Conservation (phyloP, 2,329 filamentous ascomycete species). For the Calonectria honghensis region DNA sequence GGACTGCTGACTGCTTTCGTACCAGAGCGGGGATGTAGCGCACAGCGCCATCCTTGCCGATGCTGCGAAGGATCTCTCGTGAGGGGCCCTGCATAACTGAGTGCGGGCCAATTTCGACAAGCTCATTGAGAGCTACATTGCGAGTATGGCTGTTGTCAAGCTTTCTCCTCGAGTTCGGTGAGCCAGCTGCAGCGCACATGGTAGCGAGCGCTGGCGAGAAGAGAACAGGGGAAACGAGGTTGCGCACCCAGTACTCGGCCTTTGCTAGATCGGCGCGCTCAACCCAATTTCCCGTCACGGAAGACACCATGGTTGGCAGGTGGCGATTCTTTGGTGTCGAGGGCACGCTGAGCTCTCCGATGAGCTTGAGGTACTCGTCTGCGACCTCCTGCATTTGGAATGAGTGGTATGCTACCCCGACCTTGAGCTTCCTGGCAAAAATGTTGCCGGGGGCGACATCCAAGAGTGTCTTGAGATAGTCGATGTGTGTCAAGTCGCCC, state of each 20-base stretch:
- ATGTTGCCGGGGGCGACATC: constrained; percentile 28
- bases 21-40: constrained; percentile 7
- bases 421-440: constrained; percentile 57
- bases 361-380: constrained; percentile 9
- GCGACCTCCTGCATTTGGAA: constrained; percentile 63
- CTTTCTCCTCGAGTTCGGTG: neutral
- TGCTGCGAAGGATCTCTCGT: constrained; percentile 7
- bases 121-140: neutral
- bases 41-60: neutral
- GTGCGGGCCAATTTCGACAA: constrained; percentile 36
- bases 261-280: neutral
- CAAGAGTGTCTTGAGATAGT: constrained; percentile 30
- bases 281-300: constrained; percentile 1
- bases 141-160: constrained; percentile 11
- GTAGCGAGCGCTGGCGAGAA: constrained; percentile 2
- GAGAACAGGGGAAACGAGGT: constrained; percentile 16
- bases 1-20: constrained; percentile 9
- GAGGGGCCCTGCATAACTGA: constrained; percentile 24
- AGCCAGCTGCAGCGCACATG: constrained; percentile 13
- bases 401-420: constrained; percentile 70
- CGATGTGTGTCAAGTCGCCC: constrained; percentile 37
- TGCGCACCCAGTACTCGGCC: constrained; percentile 24
- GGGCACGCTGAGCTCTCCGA: neutral
- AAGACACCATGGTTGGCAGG: constrained; percentile 6
- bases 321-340: neutral